Evolutionary conservation across 495 filamentous ascomycete genomes (phyloP), one percentile per base, ranked within the genome.

Genomic region (Chaetomium cochliodes): DNA sequence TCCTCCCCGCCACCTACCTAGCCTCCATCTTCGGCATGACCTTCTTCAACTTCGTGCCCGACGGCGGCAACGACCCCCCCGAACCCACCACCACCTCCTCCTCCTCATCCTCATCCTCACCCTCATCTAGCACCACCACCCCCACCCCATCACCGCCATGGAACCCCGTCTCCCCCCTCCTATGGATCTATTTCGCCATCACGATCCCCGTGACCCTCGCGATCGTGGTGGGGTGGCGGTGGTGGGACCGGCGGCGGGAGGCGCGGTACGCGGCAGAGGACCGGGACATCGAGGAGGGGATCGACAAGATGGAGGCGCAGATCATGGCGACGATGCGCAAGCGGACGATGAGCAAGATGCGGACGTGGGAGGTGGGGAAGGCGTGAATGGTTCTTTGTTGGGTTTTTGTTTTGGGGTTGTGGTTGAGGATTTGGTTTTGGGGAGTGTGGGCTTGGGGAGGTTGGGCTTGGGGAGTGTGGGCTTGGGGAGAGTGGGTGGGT

Each of bases 101-200:
- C n/a, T n/a, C n/a, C n/a, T n/a, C n/a, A n/a, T n/a, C n/a, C n/a
- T n/a, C n/a, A n/a, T n/a, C n/a, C n/a, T n/a, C n/a, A n/a, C n/a
- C n/a, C n/a, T n/a, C n/a, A n/a, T n/a, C n/a, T n/a, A n/a, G n/a
- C n/a, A n/a, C n/a, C 9, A 55, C 51, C 41, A 41, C 64, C 52
- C 44, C 55, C n/a, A 57, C 52, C 39, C 41, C n/a, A 52, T 44
- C 20, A 58, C 57, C 25, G 46, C 68, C 7, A 11, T 62, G 26
- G 33, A 51, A 47, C 6, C 30, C 47, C 16, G 79, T 84, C 9
- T 78, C 80, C 13, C 69, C 71, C 20, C 44, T 74, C 20, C 76
- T 85, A 22, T 85, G 82, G 82, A 76, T 85, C 58, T 85, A 85
- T 68, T 85, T 84, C 58, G 81, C 69, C 44, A 74, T 84, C 26